A percentile compares a stretch with the other conserved stretches of the same genome.
phyloP scores from a whole-genome alignment of 2,329 filamentous ascomycete species.

The Blumeriella jaapii region DNA sequence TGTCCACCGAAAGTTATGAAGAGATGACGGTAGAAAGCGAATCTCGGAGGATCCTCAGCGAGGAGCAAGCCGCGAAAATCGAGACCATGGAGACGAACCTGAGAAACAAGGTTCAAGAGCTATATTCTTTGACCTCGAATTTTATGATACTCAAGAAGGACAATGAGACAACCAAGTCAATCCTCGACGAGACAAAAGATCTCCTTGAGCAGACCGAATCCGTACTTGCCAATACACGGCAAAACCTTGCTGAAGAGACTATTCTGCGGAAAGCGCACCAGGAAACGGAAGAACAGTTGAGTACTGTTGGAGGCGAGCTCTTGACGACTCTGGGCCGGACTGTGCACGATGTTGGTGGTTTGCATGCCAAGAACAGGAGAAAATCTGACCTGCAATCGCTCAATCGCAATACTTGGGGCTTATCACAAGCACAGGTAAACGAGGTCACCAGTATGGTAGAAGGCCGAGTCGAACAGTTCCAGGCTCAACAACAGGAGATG shows the following conservation, averaged over 20 bases:
- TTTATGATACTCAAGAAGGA: slow-evolving; percentile 87
- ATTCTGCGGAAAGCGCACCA: slow-evolving; percentile 73
- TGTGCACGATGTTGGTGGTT: slow-evolving; percentile 65
- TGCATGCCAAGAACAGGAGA: slow-evolving; percentile 77
- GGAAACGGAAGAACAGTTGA: slow-evolving; percentile 68
- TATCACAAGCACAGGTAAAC: slow-evolving; percentile 63
- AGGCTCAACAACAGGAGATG: slow-evolving; percentile 58
- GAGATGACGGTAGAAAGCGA: slow-evolving; percentile 88
- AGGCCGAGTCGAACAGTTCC: slow-evolving; percentile 59
- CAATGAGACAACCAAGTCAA: slow-evolving; percentile 61
- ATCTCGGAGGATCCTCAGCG: slow-evolving; percentile 77
- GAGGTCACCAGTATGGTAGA: slow-evolving; percentile 72
- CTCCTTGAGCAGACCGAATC: slow-evolving; percentile 81
- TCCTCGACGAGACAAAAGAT: slow-evolving; percentile 68
- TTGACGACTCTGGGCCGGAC: slow-evolving; percentile 68
- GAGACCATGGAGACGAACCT: slow-evolving; percentile 85
- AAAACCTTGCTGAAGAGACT: slow-evolving; percentile 68
- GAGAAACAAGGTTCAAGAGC: slow-evolving; percentile 85
- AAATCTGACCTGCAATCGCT: slow-evolving; percentile 72
- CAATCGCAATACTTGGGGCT: slow-evolving; percentile 70
- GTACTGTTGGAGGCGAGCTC: slow-evolving; percentile 60
- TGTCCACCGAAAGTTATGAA: slow-evolving; percentile 80
- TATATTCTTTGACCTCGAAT: slow-evolving; percentile 74
- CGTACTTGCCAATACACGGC: slow-evolving; percentile 65
- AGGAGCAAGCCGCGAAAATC: slow-evolving; percentile 86